These are phyloP conservation scores for Vigna unguiculata DNA, from an alignment of 306 rosid species.

Conservation along the genomic window DNA sequence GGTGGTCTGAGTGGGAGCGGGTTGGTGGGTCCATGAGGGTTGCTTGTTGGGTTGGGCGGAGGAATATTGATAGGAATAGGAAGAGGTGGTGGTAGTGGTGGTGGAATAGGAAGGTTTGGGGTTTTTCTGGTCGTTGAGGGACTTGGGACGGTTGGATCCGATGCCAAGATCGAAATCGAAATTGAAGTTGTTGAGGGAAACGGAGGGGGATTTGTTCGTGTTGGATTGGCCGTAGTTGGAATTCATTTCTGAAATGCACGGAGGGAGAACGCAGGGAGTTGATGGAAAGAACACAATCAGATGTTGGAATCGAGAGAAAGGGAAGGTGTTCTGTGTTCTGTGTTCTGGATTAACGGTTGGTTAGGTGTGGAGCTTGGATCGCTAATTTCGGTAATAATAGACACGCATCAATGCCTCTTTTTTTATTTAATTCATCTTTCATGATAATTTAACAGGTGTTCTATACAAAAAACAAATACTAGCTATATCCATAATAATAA, in stretches of 20 bases:
- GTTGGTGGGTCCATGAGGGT: conserved; percentile 90
- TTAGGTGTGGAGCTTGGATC: no score
- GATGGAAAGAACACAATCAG: background rate
- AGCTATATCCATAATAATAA: no score
- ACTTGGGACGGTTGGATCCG: conserved; percentile 76
- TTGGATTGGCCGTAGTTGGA: conserved; percentile 36
- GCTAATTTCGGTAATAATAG: no score
- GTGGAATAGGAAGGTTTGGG: conserved; percentile 54
- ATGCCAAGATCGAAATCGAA: conserved; percentile 92
- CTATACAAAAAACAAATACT: no score
- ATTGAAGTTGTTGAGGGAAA: conserved; percentile 64
- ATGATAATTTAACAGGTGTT: no score
- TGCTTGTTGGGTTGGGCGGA: conserved; percentile 66
- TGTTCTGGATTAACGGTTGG: background rate
- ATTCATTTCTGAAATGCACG: conserved; percentile 41
- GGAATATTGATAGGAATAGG: conserved; percentile 27
- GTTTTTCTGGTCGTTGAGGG: conserved; percentile 90
- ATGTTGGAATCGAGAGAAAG: background rate
- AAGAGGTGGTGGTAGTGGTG: conserved; percentile 39
- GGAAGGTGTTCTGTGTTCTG: no score
- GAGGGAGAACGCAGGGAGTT: background rate
- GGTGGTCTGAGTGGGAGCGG: conserved; percentile 54
- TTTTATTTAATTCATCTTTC: no score
- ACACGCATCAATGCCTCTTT: no score
- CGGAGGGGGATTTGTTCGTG: conserved; percentile 54